Base-by-base conservation (phyloP, 495 filamentous ascomycete species). In the Neurospora tetraspora region DNA sequence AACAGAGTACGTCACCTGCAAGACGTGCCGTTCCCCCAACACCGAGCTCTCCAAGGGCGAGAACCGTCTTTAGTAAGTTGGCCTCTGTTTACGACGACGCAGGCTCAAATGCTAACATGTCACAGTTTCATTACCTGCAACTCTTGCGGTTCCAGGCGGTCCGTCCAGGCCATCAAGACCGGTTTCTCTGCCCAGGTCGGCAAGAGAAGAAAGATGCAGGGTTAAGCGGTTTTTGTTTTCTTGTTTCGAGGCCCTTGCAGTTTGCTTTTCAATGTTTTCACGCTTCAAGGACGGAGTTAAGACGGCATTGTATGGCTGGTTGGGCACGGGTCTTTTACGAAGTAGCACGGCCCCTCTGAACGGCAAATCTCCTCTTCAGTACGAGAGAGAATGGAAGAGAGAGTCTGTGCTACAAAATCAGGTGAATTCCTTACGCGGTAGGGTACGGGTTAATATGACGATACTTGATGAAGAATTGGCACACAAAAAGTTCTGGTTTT, bases 101-200 rank as follows among this genome's bases (percentile, higher is more conserved):
- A 90, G 86, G 18, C 18, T 4, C 53, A 16, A 39, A 34, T 68
- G 69, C 72, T 78, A 71, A 79, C 71, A 16, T 10, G 0, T n/a
- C 20, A 11, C 45, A 76, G 75, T 77, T 84, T 85, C 78, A 84
- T 84, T 73, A 84, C 83, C 36, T 84, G 83, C 81, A 84, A 84
- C 85, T 93, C 91, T 27, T 98, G 96, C 78, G 93, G 93, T 70
- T 94, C 91, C 70, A 89, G 95, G 80, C 92, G 96, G 78, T 93
- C 89, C 76, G 96, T 99, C 82, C 92, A 93, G 73, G 93, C 96
- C 70, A 98, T 99, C 91, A 99, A 98, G 91, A 97, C 93, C 53
- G 96, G 96, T 93, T 99, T 98, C 93, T 93, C 93, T 78, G 93
- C 93, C 81, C 94, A 97, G 84, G 92, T 99, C 82, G 95, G 95